A percentile compares a stretch with the other conserved stretches of the same genome.
Evolutionary conservation across 2,329 filamentous ascomycete genomes (phyloP).

Genomic region (Fonsecaea erecta): DNA sequence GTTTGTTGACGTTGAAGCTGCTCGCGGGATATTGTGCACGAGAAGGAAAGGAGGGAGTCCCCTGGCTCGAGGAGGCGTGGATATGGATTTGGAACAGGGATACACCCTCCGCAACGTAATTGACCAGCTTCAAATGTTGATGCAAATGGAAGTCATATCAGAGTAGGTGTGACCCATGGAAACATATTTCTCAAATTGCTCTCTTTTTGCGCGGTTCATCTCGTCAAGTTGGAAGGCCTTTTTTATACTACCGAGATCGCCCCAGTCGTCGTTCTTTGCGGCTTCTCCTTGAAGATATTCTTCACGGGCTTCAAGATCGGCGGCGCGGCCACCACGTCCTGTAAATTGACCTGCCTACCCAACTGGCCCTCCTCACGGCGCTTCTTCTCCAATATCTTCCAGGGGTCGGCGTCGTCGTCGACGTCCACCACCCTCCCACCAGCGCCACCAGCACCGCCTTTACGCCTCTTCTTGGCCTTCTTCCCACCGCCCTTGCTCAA

Average conservation of each 20-base stretch:
- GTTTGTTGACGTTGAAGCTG: not conserved
- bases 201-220: not conserved
- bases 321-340: constrained; percentile 65
- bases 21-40: not conserved
- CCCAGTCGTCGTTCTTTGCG: not conserved
- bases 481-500: constrained; percentile 57
- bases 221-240: not conserved
- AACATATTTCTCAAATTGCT: not conserved
- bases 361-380: constrained; percentile 56
- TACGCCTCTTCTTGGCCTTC: constrained; percentile 51
- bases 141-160: not conserved
- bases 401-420: constrained; percentile 70
- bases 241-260: not conserved
- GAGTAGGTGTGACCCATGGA: not conserved
- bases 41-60: not conserved
- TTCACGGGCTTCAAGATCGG: constrained; percentile 66
- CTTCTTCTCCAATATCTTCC: constrained; percentile 73
- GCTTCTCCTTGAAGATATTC: constrained; percentile 35
- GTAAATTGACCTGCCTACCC: constrained; percentile 45
- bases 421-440: too few relatives aligned
- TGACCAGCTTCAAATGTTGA: not conserved
- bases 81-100: not conserved
- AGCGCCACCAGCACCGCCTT: constrained; percentile 45
- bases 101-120: not conserved
- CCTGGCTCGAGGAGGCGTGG: not conserved